Conservation (phyloP, 2,329 filamentous ascomycete species). For the Alternaria sp. region DNA sequence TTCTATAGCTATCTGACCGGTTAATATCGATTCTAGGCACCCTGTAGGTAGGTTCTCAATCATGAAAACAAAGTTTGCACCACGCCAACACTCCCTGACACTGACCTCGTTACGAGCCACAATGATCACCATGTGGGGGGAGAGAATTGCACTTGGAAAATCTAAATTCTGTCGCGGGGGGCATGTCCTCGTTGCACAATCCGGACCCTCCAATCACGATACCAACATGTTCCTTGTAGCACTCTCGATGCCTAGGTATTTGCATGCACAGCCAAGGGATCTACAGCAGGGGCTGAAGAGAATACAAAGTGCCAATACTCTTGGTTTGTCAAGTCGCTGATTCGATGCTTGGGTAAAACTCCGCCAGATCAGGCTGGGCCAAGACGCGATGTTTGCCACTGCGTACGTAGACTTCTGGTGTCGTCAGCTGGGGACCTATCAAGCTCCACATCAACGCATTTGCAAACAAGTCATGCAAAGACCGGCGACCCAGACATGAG, state of each 20-base stretch:
- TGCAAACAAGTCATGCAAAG: neutral
- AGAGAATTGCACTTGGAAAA: neutral
- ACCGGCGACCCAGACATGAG: neutral
- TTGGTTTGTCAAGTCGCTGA: neutral
- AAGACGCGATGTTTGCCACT: constrained; percentile 1
- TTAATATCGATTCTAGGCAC: neutral
- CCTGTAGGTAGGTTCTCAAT: neutral
- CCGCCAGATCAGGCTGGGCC: neutral
- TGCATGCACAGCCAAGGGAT: neutral
- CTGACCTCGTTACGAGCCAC: neutral
- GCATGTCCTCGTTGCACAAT: neutral
- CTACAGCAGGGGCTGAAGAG: neutral
- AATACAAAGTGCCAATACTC: neutral
- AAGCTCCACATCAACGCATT: neutral
- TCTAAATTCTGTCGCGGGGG: neutral
- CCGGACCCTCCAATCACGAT: neutral
- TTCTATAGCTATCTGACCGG: neutral
- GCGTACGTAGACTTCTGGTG: neutral
- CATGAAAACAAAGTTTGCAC: neutral
- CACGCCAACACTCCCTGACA: neutral
- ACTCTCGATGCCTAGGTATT: neutral
- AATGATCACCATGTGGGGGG: neutral
- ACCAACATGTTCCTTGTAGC: neutral
- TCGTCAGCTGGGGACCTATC: neutral
- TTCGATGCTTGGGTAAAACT: neutral